These are phyloP conservation scores for Geum urbanum DNA, from an alignment of 306 rosid species.

Conservation along the genomic window DNA sequence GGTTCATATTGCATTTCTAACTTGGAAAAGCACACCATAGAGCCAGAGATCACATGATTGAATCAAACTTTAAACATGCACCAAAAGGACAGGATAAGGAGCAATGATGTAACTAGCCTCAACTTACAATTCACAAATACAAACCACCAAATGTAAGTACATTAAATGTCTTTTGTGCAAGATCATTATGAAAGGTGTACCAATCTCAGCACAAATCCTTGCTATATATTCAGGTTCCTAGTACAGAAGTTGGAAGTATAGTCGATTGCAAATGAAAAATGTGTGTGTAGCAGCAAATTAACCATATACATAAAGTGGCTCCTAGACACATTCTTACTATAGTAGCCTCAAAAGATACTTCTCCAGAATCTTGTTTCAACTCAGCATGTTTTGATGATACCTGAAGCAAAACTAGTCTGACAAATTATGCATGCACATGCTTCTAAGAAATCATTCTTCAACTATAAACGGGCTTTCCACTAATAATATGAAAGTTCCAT, in stretches of 20 bases:
- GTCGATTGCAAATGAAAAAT: not conserved
- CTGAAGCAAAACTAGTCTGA: constrained; percentile 5
- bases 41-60: not conserved
- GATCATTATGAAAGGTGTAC: not conserved
- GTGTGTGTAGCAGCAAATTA: not conserved
- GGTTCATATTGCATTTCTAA: not conserved
- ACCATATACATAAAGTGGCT: not conserved
- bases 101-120: not conserved
- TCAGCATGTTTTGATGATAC: not conserved
- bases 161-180: not conserved
- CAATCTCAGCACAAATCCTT: not conserved
- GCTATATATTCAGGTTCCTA: not conserved
- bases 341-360: not conserved
- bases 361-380: not conserved
- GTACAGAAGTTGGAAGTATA: not conserved
- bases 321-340: not conserved
- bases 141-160: constrained; percentile 1
- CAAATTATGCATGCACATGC: not conserved
- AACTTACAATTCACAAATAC: not conserved
- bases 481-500: not conserved
- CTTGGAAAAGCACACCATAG: not conserved
- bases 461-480: not conserved
- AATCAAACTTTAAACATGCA: not conserved
- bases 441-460: constrained; percentile 3
- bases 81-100: not conserved